Evolutionary conservation across 495 filamentous ascomycete genomes (phyloP), one percentile per base, ranked within the genome.

Genomic region (Lophiotrema nucula): DNA sequence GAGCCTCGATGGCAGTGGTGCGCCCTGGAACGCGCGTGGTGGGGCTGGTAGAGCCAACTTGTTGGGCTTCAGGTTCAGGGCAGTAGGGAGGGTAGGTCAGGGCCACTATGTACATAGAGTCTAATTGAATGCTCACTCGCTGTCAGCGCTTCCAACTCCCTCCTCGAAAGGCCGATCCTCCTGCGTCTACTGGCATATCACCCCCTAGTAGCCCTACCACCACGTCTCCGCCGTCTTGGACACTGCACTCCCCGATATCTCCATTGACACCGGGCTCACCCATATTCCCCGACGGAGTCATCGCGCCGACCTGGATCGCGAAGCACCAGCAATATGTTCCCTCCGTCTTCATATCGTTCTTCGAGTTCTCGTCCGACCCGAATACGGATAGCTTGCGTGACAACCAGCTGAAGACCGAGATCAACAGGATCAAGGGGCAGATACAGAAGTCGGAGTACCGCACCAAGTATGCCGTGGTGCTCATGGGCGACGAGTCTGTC

Each of bases 281-380:
- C 2, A 80, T 92, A 13, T 96, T 88, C 58, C 90, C 92, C 16
- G 92, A 96, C 76, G 92, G 92, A 3, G 68, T 96, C 33, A 83
- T 97, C 69, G 83, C 88, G 27, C 79, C 86, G 2, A 72, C 83
- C 49, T 97, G 92, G 92, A 74, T 90, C 16, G 80, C 80, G 33
- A 97, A 96, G 69, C 91, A 96, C 69, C 90, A 95, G 61, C 73
- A 84, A 6, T 75, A 88, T 4, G 75, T 97, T 31, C 92, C 92
- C 1, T 84, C 89, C 37, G 81, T 88, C n/a, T 83, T 87, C 49
- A 76, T 95, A 31, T 84, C 87, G 58, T 89, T 89, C 76, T 85
- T 82, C 58, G 82, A 78, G 12, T 81, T 92, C 43, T 83, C 81
- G 5, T 79, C 85, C 15, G 87, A 95, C 61, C 76, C 81, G 2